Conservation (phyloP, 257 asterid species). For the Agastache rugosa region DNA sequence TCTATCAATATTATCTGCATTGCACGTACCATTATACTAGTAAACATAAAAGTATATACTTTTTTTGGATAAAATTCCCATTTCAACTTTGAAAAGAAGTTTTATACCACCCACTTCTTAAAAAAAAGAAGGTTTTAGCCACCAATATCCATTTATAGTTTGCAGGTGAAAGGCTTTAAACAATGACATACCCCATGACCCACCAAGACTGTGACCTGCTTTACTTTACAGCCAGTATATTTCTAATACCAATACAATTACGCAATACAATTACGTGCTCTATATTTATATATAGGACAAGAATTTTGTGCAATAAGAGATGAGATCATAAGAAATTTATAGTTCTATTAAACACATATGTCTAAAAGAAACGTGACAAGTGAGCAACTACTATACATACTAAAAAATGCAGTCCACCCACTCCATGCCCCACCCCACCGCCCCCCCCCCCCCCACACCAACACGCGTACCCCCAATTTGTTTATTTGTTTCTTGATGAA, state of each 20-base stretch:
- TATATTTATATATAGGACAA: conserved; percentile 22
- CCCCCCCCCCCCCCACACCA: too few relatives aligned
- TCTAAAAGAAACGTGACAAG: conserved; percentile 40
- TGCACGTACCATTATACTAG: too few relatives aligned
- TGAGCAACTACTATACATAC: conserved; percentile 3
- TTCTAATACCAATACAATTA: too few relatives aligned
- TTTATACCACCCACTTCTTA: not conserved
- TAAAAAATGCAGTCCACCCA: conserved; percentile 20
- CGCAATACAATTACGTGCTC: not conserved
- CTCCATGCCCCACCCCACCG: not conserved
- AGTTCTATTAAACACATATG: conserved; percentile 1
- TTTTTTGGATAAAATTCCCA: not conserved
- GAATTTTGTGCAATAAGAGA: conserved; percentile 20
- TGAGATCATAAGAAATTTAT: conserved; percentile 21
- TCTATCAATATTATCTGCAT: too few relatives aligned
- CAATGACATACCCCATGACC: conserved; percentile 39
- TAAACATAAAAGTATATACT: not conserved
- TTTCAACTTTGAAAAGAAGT: not conserved
- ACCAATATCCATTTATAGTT: conserved; percentile 23
- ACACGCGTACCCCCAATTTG: not conserved
- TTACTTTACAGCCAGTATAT: conserved; percentile 38
- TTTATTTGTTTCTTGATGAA: conserved; percentile 3
- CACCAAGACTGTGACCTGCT: conserved; percentile 45
- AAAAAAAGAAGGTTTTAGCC: not conserved
- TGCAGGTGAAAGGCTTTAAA: conserved; percentile 27